phyloP scores from a whole-genome alignment of 495 filamentous ascomycete genomes.

The Ascodesmis nigricans region DNA sequence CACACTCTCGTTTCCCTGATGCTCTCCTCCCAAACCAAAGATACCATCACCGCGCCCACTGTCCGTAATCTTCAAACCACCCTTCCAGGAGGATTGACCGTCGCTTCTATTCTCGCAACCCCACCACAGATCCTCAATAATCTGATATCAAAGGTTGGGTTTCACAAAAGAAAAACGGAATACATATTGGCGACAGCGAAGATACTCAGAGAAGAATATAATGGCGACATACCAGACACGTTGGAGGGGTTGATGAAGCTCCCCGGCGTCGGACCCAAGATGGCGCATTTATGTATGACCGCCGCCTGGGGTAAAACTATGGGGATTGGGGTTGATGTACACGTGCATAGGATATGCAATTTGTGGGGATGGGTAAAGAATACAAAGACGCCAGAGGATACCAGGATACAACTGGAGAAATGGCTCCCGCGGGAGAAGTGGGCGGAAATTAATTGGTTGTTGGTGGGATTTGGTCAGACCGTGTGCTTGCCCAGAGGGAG shows the following conservation, averaged over 20 bases:
- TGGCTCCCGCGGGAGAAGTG: conserved; percentile 77
- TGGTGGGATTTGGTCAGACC: conserved; percentile 70
- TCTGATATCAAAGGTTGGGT: conserved; percentile 79
- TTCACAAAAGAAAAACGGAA: conserved; percentile 76
- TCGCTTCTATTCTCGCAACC: conserved; percentile 59
- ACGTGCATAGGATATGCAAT: conserved; percentile 78
- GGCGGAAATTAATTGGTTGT: conserved; percentile 83
- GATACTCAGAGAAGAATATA: conserved; percentile 45
- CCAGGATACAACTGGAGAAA: conserved; percentile 47
- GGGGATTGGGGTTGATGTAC: conserved; percentile 46
- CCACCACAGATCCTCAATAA: conserved; percentile 47
- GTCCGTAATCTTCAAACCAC: conserved; percentile 59
- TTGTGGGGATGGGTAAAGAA: conserved; percentile 66
- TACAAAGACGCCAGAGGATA: conserved; percentile 69
- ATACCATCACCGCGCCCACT: conserved; percentile 72
- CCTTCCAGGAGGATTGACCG: conserved; percentile 44
- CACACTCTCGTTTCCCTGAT: conserved; percentile 84
- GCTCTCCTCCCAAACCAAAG: conserved; percentile 93
- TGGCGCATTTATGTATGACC: conserved; percentile 81
- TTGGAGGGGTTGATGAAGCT: conserved; percentile 56
- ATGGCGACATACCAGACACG: conserved; percentile 63
- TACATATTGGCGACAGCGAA: conserved; percentile 62
- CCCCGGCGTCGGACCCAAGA: conserved; percentile 89
- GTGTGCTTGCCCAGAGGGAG: conserved; percentile 64
- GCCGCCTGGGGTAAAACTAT: conserved; percentile 36